These are phyloP conservation scores for Lodderomyces orthopsilosis DNA, from an alignment of 1,139 yeast genomes.

Conservation along the genomic window DNA sequence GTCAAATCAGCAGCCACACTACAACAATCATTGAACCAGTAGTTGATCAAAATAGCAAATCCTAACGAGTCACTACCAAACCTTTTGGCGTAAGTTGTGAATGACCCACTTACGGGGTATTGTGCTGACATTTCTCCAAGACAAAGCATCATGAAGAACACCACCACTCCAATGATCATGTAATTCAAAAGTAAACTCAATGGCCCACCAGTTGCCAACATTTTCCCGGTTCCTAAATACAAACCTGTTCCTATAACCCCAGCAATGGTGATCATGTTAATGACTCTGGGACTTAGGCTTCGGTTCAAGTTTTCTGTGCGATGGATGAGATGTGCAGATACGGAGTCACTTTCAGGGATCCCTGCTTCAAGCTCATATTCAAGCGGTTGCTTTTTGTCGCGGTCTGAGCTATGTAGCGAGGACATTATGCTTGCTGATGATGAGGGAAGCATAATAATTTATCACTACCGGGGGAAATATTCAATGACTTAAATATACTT, in stretches of 20 bases:
- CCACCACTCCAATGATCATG: constrained; percentile 55
- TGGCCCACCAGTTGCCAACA: constrained; percentile 64
- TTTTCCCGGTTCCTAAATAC: constrained; percentile 60
- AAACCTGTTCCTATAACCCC: constrained; percentile 73
- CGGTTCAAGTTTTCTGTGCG: constrained; percentile 36
- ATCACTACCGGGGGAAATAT: background rate
- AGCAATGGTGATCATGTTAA: constrained; percentile 63
- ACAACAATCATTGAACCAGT: constrained; percentile 65
- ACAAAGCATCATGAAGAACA: constrained; percentile 56
- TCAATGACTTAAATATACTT: background rate
- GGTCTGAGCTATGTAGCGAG: background rate
- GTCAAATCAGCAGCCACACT: constrained; percentile 62
- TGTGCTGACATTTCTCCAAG: constrained; percentile 67
- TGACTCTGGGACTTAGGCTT: constrained; percentile 49
- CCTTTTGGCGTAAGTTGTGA: constrained; percentile 56
- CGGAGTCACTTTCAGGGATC: background rate
- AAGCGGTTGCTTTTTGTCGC: background rate
- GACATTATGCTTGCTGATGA: background rate
- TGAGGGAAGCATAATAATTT: background rate
- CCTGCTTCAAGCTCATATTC: background rate
- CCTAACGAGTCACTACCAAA: constrained; percentile 64
- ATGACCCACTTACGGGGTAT: constrained; percentile 62
- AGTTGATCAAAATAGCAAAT: constrained; percentile 59
- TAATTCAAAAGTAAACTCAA: constrained; percentile 58
- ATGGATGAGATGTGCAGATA: background rate